These are phyloP conservation scores for Mucor sp. DNA, from an alignment of 371 early-diverging fungal genomes.

Conservation along the genomic window DNA sequence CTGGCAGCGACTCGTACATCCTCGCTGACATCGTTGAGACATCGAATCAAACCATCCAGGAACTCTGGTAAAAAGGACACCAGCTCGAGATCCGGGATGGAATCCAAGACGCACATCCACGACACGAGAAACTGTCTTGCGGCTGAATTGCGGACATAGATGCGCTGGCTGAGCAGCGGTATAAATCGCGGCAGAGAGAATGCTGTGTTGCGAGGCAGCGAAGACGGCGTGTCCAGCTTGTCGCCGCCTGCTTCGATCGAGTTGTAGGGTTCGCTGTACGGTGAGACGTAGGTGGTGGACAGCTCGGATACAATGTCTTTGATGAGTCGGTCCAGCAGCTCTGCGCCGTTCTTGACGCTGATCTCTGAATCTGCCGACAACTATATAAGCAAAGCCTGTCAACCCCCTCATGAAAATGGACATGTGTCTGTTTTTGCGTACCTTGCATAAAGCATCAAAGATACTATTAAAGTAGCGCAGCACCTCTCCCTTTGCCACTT, in stretches of 20 bases:
- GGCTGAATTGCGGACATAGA: constrained; percentile 82
- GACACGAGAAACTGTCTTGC: constrained; percentile 89
- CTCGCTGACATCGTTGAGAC: constrained; percentile 81
- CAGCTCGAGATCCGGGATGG: constrained; percentile 89
- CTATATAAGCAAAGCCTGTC: constrained; percentile 31
- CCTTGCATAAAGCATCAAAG: constrained; percentile 91
- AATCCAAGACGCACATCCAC: constrained; percentile 88
- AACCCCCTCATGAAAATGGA: too few relatives aligned
- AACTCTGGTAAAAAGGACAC: constrained; percentile 87
- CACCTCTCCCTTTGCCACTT: constrained; percentile 84
- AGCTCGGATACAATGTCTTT: constrained; percentile 94
- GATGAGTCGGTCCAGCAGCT: constrained; percentile 84
- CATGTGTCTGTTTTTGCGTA: too few relatives aligned
- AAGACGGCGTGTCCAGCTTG: constrained; percentile 25
- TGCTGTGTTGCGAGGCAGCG: constrained; percentile 46
- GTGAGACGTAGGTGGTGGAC: constrained; percentile 64
- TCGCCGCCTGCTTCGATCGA: constrained; percentile 28
- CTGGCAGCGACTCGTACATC: constrained; percentile 80
- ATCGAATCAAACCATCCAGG: constrained; percentile 83
- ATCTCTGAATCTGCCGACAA: constrained; percentile 82
- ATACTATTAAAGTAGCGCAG: constrained; percentile 90
- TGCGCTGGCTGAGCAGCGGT: constrained; percentile 85
- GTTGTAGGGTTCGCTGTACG: constrained; percentile 32
- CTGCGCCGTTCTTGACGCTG: constrained; percentile 88
- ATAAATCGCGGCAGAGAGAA: constrained; percentile 90